phyloP scores from a whole-genome alignment of 2,329 filamentous ascomycete species.

The Leptographium galeiforme region DNA sequence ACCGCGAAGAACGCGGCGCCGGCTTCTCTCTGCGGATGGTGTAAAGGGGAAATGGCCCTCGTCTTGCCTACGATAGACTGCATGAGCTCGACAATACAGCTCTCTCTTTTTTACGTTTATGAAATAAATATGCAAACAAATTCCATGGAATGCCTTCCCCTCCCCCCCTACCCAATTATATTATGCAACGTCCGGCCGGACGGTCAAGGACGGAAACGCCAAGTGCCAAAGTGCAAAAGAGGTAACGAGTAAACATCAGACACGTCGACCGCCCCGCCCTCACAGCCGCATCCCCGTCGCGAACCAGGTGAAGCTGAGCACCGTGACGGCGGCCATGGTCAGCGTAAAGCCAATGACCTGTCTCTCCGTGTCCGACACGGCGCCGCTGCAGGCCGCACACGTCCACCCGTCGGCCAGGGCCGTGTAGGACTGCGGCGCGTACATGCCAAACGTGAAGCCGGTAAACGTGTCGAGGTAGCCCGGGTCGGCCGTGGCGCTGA shows the following conservation, averaged over 20 bases:
- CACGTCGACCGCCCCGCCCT: too few species aligned
- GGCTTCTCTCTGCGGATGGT: slow-evolving; percentile 55
- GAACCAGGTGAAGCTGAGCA: slow-evolving; percentile 52
- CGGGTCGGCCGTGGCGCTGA: slow-evolving; percentile 35
- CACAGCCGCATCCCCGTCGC: slow-evolving; percentile 31
- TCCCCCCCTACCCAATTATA: not conserved
- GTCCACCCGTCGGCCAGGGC: slow-evolving; percentile 34
- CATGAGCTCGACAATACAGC: too few species aligned
- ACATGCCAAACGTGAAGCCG: slow-evolving; percentile 44
- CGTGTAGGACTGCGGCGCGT: slow-evolving; percentile 37
- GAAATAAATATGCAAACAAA: too few species aligned
- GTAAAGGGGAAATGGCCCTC: slow-evolving; percentile 11
- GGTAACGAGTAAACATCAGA: not conserved
- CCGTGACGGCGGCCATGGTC: slow-evolving; percentile 40
- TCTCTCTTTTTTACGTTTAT: too few species aligned
- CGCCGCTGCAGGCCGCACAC: slow-evolving; percentile 45
- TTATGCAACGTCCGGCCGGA: not conserved
- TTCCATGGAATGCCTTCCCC: not conserved
- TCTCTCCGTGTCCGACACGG: slow-evolving; percentile 30
- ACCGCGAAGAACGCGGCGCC: slow-evolving; percentile 51
- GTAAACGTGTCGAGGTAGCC: slow-evolving; percentile 39
- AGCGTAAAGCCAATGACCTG: slow-evolving; percentile 36
- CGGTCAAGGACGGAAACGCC: not conserved
- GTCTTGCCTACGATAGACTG: too few species aligned
- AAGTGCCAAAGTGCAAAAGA: not conserved